These are phyloP conservation scores for Clitocybe nebularis DNA, from an alignment of 1,284 basidiomycete species.

Conservation along the genomic window DNA sequence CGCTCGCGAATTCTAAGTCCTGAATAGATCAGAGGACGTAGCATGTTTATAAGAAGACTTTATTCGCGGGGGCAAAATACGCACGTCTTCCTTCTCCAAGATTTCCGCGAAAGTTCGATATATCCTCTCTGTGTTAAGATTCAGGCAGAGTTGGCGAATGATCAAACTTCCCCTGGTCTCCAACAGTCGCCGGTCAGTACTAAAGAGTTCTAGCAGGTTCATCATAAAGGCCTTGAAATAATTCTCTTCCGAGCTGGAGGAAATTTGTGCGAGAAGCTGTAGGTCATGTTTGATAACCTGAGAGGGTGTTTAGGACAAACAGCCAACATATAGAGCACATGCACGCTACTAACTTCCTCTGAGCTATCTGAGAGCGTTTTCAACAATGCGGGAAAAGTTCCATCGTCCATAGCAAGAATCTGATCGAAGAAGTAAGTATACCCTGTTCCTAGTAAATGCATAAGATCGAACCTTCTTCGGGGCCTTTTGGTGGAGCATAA, in stretches of 20 bases:
- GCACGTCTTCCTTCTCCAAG: slow-evolving; percentile 93
- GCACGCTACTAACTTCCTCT: slow-evolving; percentile 77
- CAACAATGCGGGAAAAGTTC: slow-evolving; percentile 91
- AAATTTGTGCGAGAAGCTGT: slow-evolving; percentile 94
- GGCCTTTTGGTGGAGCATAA: slow-evolving; percentile 98
- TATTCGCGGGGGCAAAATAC: no score
- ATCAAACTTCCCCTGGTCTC: slow-evolving; percentile 95
- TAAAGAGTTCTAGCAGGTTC: slow-evolving; percentile 92
- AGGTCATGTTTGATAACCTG: slow-evolving; percentile 95
- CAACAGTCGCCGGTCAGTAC: slow-evolving; percentile 87
- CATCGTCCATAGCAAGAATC: slow-evolving; percentile 95
- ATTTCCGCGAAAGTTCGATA: slow-evolving; percentile 97
- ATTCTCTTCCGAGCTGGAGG: slow-evolving; percentile 88
- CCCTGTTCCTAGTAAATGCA: not conserved
- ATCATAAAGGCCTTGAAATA: slow-evolving; percentile 97
- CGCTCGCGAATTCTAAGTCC: slow-evolving; percentile 96
- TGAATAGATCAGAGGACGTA: slow-evolving; percentile 25
- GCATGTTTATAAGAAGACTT: not conserved
- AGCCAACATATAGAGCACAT: not conserved
- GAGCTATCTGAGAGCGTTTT: slow-evolving; percentile 97
- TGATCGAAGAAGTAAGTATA: slow-evolving; percentile 25
- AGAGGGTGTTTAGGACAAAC: slow-evolving; percentile 5
- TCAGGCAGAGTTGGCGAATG: slow-evolving; percentile 91
- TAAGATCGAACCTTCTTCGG: slow-evolving; percentile 73
- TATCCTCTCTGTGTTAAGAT: slow-evolving; percentile 93